Conservation (phyloP, 2,329 filamentous ascomycete species). For the Madurella mycetomatis region DNA sequence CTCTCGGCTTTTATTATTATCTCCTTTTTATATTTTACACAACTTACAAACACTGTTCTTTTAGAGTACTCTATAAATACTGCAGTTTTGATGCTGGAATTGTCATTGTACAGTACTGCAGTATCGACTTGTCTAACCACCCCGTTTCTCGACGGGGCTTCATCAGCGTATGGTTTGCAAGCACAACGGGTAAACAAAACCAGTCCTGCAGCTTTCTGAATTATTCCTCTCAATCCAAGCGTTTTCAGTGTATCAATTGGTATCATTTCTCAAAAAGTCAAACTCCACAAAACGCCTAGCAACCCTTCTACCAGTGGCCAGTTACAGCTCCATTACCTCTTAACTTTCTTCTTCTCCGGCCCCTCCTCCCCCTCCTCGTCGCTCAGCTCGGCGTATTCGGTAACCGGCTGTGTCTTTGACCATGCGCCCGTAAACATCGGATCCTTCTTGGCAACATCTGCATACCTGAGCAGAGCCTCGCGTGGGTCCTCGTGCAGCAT, state of each 20-base stretch:
- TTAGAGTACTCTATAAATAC: too few species aligned
- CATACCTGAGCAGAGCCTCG: conserved; percentile 91
- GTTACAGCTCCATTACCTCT: conserved; percentile 38
- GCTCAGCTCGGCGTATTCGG: conserved; percentile 84
- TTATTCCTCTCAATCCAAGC: neutral
- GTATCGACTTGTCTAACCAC: too few species aligned
- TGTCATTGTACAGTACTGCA: too few species aligned
- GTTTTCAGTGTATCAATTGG: neutral
- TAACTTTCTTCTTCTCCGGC: conserved; percentile 62
- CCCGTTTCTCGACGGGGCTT: neutral
- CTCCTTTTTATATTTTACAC: too few species aligned
- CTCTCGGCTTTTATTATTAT: too few species aligned
- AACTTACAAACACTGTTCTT: too few species aligned
- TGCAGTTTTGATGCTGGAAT: too few species aligned
- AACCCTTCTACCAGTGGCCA: neutral
- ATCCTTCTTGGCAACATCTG: conserved; percentile 85
- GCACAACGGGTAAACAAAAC: too few species aligned
- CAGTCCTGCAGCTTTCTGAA: too few species aligned
- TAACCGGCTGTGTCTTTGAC: conserved; percentile 85
- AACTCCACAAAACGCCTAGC: neutral
- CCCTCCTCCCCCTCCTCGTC: conserved; percentile 71
- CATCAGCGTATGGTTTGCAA: neutral
- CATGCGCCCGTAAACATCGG: conserved; percentile 93
- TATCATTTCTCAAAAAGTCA: neutral
- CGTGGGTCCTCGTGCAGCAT: conserved; percentile 97